Evolutionary conservation across 345 rosid species (phyloP).

Genomic region (Erucastrum elatum): DNA sequence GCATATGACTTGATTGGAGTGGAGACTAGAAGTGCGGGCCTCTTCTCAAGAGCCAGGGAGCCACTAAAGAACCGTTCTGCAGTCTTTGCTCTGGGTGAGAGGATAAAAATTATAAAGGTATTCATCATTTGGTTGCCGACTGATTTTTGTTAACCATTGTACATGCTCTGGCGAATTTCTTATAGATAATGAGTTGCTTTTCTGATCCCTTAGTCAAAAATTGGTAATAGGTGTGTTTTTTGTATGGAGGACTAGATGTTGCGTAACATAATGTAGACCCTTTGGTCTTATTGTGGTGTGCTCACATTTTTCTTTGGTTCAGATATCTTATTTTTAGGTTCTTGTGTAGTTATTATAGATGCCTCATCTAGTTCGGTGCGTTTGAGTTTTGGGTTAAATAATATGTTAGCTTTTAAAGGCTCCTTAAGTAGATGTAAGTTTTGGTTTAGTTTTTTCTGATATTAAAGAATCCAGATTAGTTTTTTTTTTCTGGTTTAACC

Average conservation of each 20-base stretch:
- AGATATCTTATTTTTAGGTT: not conserved
- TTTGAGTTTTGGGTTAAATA: not conserved
- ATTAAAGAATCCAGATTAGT: slow-evolving; percentile 6
- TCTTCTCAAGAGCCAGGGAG: slow-evolving; percentile 86
- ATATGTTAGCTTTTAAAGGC: slow-evolving; percentile 5
- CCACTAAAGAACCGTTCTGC: slow-evolving; percentile 89
- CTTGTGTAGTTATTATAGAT: not conserved
- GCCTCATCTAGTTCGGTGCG: not conserved
- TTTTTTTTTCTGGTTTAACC: not conserved
- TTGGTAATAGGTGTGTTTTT: not conserved
- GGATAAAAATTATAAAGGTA: slow-evolving; percentile 91
- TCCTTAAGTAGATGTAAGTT: not conserved
- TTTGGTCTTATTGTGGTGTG: not conserved
- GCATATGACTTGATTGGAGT: slow-evolving; percentile 91
- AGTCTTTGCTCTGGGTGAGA: slow-evolving; percentile 90
- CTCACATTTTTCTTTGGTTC: not conserved
- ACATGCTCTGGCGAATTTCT: not conserved
- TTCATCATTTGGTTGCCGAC: slow-evolving; percentile 3
- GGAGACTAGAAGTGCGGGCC: slow-evolving; percentile 82
- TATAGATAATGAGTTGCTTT: slow-evolving; percentile 6
- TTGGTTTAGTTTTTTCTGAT: not conserved
- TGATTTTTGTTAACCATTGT: slow-evolving; percentile 1
- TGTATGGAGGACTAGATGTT: not conserved
- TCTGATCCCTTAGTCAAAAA: slow-evolving; percentile 7
- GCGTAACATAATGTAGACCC: not conserved